Percentiles rank a stretch among this genome's conserved stretches.
These are phyloP conservation scores for Boletus pseudo-olivaceus DNA, from an alignment of 768 basidiomycete genomes.

Conservation along the genomic window DNA sequence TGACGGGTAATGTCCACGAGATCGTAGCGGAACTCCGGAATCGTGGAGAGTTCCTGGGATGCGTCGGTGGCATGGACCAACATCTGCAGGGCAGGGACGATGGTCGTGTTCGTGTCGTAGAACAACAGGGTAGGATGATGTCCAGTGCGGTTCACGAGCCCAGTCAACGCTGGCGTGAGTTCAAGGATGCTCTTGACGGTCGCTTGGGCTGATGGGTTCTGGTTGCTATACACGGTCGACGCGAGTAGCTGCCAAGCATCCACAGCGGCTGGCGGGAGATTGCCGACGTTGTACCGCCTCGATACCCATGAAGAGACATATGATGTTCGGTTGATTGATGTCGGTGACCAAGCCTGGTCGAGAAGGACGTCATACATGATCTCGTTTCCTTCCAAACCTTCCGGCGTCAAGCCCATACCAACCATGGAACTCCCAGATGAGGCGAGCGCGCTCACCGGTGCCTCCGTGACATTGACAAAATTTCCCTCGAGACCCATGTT, in stretches of 20 bases:
- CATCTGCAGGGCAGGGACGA: slow-evolving; percentile 76
- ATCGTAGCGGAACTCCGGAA: slow-evolving; percentile 38
- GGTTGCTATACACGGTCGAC: slow-evolving; percentile 39
- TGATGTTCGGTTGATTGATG: slow-evolving; percentile 28
- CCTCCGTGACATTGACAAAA: slow-evolving; percentile 32
- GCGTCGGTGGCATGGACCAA: slow-evolving; percentile 41
- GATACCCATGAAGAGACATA: slow-evolving; percentile 35
- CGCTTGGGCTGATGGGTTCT: slow-evolving; percentile 30
- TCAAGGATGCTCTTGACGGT: slow-evolving; percentile 38
- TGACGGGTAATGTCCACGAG: slow-evolving; percentile 40
- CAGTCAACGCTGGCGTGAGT: slow-evolving; percentile 32
- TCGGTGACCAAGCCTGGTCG: slow-evolving; percentile 40
- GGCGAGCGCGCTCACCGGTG: slow-evolving; percentile 32
- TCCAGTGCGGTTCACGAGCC: slow-evolving; percentile 33
- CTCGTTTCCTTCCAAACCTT: slow-evolving; percentile 43
- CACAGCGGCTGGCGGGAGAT: slow-evolving; percentile 23
- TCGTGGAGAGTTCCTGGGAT: slow-evolving; percentile 12
- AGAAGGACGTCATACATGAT: slow-evolving; percentile 40
- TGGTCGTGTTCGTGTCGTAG: slow-evolving; percentile 46
- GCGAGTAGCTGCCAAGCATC: slow-evolving; percentile 37
- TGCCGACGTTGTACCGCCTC: slow-evolving; percentile 32
- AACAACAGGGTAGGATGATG: slow-evolving; percentile 33
- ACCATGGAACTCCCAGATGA: slow-evolving; percentile 33
- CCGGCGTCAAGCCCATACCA: slow-evolving; percentile 38
- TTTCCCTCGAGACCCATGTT: slow-evolving; percentile 39